These are phyloP conservation scores for Blastobotrys robertii DNA, from an alignment of 805 yeast genomes.

Conservation along the genomic window DNA sequence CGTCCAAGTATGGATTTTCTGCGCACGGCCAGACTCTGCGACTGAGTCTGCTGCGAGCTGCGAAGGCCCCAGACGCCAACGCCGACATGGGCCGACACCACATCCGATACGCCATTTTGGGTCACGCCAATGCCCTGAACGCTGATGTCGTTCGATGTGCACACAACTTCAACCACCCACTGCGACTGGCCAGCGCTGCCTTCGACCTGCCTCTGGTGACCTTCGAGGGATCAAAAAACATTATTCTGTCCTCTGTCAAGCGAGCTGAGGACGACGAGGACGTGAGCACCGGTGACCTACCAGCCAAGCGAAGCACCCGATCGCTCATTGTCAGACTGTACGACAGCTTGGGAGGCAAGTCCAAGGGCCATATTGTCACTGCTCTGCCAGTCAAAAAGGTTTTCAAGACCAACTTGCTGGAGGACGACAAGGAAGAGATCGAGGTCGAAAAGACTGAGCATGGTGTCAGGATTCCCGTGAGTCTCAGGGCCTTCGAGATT, in stretches of 20 bases:
- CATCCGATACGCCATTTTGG: slow-evolving; percentile 73
- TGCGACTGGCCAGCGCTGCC: slow-evolving; percentile 13
- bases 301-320: slow-evolving; percentile 30
- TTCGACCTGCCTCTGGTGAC: slow-evolving; percentile 18
- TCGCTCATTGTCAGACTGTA: slow-evolving; percentile 65
- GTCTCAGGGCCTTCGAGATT: slow-evolving; percentile 68
- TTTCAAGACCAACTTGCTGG: slow-evolving; percentile 28
- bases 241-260: slow-evolving; percentile 68
- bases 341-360: slow-evolving; percentile 78
- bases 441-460: slow-evolving; percentile 3
- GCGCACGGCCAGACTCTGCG: slow-evolving; percentile 87
- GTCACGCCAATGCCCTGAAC: slow-evolving; percentile 63
- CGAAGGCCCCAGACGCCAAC: slow-evolving; percentile 87
- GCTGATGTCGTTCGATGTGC: slow-evolving; percentile 62
- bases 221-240: slow-evolving; percentile 42
- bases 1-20: slow-evolving; percentile 84
- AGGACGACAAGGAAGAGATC: slow-evolving; percentile 18
- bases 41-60: slow-evolving; percentile 73
- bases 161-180: slow-evolving; percentile 62
- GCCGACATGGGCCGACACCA: slow-evolving; percentile 92
- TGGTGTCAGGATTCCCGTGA: slow-evolving; percentile 29
- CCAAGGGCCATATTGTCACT: slow-evolving; percentile 43
- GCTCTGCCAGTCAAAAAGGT: slow-evolving; percentile 41
- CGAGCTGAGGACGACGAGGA: slow-evolving; percentile 75
- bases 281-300: slow-evolving; percentile 27